These are phyloP conservation scores for Lodderomyces metapsilosis DNA, from an alignment of 1,139 yeast genomes.

Conservation along the genomic window DNA sequence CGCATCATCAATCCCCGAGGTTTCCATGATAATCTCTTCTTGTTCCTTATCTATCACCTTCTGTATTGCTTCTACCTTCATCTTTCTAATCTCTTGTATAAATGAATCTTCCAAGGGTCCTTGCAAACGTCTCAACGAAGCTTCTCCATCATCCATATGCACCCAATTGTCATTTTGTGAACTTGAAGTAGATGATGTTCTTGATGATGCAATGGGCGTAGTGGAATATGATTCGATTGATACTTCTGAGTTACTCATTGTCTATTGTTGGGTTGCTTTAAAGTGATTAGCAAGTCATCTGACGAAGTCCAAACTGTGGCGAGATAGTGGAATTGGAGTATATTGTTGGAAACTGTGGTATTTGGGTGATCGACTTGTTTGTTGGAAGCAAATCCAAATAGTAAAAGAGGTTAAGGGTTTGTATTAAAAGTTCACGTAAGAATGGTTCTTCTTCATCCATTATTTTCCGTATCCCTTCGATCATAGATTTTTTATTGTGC, in stretches of 20 bases:
- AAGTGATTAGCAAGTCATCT: no score
- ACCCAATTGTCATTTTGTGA: slow-evolving; percentile 8
- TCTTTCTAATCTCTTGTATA: slow-evolving; percentile 7
- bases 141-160: slow-evolving; percentile 46
- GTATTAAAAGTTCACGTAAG: no score
- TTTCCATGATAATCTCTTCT: neutral
- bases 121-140: slow-evolving; percentile 20
- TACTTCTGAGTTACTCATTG: neutral
- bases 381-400: no score
- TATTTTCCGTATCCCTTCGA: no score
- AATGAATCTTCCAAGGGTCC: slow-evolving; percentile 42
- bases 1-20: slow-evolving; percentile 3
- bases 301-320: no score
- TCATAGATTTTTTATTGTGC: no score
- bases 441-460: no score
- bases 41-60: slow-evolving; percentile 1
- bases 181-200: neutral
- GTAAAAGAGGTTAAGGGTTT: no score
- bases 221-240: neutral
- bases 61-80: slow-evolving; percentile 6
- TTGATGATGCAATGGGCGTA: neutral
- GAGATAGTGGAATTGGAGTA: no score
- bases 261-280: neutral
- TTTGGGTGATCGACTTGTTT: no score
- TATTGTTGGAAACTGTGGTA: no score